Percentiles rank a stretch among this genome's conserved stretches.
phyloP scores from a whole-genome alignment of 768 basidiomycete species.

The Amanita pseudoporphyria region DNA sequence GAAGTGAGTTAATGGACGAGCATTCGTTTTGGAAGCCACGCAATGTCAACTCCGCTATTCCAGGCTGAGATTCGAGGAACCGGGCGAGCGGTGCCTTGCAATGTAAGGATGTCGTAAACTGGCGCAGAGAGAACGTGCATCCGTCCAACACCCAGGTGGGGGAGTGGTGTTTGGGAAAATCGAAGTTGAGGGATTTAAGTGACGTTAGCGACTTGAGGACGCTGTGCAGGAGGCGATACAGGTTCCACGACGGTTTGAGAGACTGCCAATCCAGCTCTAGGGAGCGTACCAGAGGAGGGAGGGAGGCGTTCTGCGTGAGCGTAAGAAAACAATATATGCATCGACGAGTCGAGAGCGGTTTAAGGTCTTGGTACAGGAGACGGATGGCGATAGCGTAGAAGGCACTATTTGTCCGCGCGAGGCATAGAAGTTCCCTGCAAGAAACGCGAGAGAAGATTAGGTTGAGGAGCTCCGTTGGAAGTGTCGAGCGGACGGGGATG shows the following conservation, averaged over 20 bases:
- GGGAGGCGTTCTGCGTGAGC: slow-evolving; percentile 26
- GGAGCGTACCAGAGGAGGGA: slow-evolving; percentile 31
- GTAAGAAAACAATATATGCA: slow-evolving; percentile 29
- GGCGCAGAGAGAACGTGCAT: slow-evolving; percentile 33
- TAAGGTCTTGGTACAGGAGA: slow-evolving; percentile 25
- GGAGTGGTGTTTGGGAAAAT: slow-evolving; percentile 31
- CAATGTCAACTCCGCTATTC: slow-evolving; percentile 43
- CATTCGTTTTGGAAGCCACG: slow-evolving; percentile 36
- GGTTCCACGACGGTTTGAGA: slow-evolving; percentile 31
- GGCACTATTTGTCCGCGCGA: slow-evolving; percentile 17
- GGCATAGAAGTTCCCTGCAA: slow-evolving; percentile 13
- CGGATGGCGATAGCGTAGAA: slow-evolving; percentile 20
- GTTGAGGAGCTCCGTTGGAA: slow-evolving; percentile 27
- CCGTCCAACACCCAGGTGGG: slow-evolving; percentile 41
- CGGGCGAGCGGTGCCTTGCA: slow-evolving; percentile 35
- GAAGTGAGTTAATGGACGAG: slow-evolving; percentile 16
- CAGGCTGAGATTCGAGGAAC: slow-evolving; percentile 42
- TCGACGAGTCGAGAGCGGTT: slow-evolving; percentile 19
- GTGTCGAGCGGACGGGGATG: not conserved
- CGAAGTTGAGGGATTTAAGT: slow-evolving; percentile 37
- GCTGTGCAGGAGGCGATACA: slow-evolving; percentile 39
- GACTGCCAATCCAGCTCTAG: slow-evolving; percentile 36
- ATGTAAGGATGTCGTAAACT: slow-evolving; percentile 48
- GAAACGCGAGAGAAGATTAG: slow-evolving; percentile 16
- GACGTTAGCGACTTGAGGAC: slow-evolving; percentile 28